Evolutionary conservation across 2,329 filamentous ascomycete species (phyloP).

Genomic region (Apiospora aurea): DNA sequence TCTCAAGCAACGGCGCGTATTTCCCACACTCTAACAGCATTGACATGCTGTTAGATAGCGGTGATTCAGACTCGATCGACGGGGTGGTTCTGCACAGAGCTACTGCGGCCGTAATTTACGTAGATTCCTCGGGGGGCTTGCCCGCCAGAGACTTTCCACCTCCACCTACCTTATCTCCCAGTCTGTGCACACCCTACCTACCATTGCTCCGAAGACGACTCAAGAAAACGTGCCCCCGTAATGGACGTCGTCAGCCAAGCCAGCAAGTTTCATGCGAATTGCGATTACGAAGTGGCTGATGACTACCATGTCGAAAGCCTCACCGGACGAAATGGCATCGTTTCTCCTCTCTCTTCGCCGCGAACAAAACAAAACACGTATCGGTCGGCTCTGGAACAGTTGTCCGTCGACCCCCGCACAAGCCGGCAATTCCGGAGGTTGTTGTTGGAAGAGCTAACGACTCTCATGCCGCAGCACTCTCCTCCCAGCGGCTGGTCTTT

Average conservation of each 20-base stretch:
- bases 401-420: neutral
- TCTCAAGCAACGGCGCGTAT: constrained; percentile 11
- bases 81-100: neutral
- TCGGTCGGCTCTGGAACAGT: neutral
- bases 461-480: neutral
- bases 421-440: neutral
- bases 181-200: neutral
- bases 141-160: neutral
- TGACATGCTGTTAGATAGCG: neutral
- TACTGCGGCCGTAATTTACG: neutral
- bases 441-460: neutral
- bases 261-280: neutral
- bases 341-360: neutral
- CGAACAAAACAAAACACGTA: neutral
- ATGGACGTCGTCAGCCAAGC: neutral
- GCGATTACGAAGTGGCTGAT: neutral
- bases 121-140: neutral
- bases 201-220: neutral
- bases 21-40: neutral
- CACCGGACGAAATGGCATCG: neutral
- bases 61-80: neutral
- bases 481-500: neutral
- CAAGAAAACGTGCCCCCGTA: neutral
- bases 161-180: neutral
- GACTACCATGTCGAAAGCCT: neutral